Conservation (phyloP, 129 eudicot species). For the Lactuca sativa region DNA sequence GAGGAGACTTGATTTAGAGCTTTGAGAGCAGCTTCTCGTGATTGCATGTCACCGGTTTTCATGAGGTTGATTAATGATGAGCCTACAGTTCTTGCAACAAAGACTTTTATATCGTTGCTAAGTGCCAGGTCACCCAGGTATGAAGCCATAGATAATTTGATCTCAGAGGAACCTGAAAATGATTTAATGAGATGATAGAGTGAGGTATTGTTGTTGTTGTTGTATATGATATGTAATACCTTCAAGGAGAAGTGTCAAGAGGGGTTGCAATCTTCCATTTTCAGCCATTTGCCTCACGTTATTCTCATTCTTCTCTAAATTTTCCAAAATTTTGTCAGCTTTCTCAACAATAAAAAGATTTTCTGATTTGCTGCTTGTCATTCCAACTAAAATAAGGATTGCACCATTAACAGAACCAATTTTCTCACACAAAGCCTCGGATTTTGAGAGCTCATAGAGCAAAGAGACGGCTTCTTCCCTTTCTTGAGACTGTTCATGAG, state of each 20-base stretch:
- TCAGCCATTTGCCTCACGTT: conserved; percentile 96
- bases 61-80: conserved; percentile 68
- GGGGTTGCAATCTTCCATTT: conserved; percentile 89
- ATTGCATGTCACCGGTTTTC: conserved; percentile 52
- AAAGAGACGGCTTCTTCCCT: conserved; percentile 87
- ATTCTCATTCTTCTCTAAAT: conserved; percentile 74
- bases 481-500: conserved; percentile 67
- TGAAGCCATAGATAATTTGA: conserved; percentile 83
- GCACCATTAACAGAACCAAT: conserved; percentile 88
- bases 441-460: conserved; percentile 87
- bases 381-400: conserved; percentile 76
- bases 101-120: conserved; percentile 79
- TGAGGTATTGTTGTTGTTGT: neutral
- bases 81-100: conserved; percentile 78
- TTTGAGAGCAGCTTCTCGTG: conserved; percentile 89
- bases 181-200: neutral
- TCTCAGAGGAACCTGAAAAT: conserved; percentile 71
- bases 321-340: conserved; percentile 76
- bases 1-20: conserved; percentile 94
- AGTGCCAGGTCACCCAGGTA: conserved; percentile 82
- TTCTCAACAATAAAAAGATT: conserved; percentile 68
- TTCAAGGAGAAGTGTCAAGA: conserved; percentile 76
- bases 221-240: conserved; percentile 32
- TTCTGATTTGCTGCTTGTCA: conserved; percentile 94
- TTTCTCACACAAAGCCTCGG: conserved; percentile 67